Percentiles rank a stretch among this genome's conserved stretches.
Conservation (phyloP, 2,329 filamentous ascomycete genomes). For the Coniochaeta hoffmannii region DNA sequence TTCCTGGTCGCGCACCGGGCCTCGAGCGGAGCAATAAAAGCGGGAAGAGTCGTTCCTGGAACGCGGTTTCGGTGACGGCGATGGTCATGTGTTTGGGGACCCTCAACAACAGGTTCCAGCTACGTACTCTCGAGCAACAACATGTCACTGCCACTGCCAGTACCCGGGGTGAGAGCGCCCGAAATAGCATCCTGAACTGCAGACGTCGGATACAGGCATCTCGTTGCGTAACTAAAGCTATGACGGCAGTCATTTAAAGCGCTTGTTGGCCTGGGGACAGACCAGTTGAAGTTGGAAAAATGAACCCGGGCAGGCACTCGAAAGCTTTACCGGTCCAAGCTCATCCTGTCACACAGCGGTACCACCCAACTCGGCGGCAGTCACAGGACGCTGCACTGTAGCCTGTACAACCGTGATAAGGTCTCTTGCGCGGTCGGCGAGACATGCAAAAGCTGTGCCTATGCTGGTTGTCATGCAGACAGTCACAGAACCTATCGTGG, state of each 20-base stretch:
- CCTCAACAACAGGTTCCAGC: not conserved
- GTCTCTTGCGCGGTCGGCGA: not conserved
- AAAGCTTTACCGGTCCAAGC: no score
- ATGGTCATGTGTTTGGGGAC: not conserved
- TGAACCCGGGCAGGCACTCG: no score
- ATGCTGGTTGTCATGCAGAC: no score
- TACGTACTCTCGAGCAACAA: not conserved
- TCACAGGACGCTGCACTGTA: not conserved
- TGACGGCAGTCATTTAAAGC: not conserved
- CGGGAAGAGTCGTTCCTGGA: not conserved
- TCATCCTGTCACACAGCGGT: not conserved
- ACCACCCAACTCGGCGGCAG: not conserved
- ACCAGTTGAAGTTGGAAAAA: no score
- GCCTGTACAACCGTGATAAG: not conserved
- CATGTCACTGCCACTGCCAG: not conserved
- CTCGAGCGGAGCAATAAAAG: not conserved
- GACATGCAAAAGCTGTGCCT: not conserved
- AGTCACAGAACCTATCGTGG: no score
- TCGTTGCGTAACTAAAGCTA: not conserved
- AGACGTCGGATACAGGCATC: not conserved
- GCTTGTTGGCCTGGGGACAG: no score
- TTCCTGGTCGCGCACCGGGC: not conserved
- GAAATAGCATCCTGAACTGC: not conserved
- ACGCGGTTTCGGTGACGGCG: not conserved
- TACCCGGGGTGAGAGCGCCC: not conserved